Evolutionary conservation across 176 grass and related monocot species (phyloP).

Genomic region (Areca catechu): DNA sequence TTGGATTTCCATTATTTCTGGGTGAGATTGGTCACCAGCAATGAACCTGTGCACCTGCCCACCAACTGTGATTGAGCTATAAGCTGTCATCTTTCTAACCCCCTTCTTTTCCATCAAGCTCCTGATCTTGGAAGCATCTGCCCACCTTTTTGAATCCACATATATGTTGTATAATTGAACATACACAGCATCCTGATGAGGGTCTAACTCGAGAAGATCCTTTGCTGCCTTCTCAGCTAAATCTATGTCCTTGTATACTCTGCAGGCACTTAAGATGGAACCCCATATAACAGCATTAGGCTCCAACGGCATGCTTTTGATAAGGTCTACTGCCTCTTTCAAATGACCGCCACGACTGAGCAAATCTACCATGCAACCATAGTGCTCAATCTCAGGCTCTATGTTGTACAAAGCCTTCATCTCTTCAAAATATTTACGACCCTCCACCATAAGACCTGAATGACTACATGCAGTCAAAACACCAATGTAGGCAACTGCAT

Average conservation of each 20-base stretch:
- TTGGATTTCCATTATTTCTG: constrained; percentile 32
- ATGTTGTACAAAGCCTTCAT: constrained; percentile 49
- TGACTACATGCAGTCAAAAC: constrained; percentile 68
- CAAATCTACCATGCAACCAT: constrained; percentile 80
- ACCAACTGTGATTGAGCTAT: constrained; percentile 60
- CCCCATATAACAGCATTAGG: constrained; percentile 56
- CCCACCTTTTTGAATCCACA: constrained; percentile 37
- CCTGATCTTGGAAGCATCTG: constrained; percentile 48
- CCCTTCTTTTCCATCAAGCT: constrained; percentile 51
- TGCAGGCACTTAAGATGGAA: constrained; percentile 49
- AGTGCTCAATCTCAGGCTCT: constrained; percentile 48
- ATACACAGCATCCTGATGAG: constrained; percentile 51
- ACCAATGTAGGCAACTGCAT: constrained; percentile 49
- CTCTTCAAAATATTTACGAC: constrained; percentile 39
- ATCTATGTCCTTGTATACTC: constrained; percentile 32
- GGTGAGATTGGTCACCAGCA: constrained; percentile 44
- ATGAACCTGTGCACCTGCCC: constrained; percentile 62
- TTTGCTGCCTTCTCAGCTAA: constrained; percentile 40
- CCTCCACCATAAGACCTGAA: constrained; percentile 40
- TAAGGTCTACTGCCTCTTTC: constrained; percentile 51
- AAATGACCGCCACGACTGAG: constrained; percentile 43
- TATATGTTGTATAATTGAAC: constrained; percentile 74
- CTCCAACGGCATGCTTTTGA: constrained; percentile 51
- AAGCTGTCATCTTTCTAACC: constrained; percentile 60
- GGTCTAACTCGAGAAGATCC: constrained; percentile 49